Base-by-base conservation (phyloP, 75 land plant genomes). In the Picea sitchensis region DNA sequence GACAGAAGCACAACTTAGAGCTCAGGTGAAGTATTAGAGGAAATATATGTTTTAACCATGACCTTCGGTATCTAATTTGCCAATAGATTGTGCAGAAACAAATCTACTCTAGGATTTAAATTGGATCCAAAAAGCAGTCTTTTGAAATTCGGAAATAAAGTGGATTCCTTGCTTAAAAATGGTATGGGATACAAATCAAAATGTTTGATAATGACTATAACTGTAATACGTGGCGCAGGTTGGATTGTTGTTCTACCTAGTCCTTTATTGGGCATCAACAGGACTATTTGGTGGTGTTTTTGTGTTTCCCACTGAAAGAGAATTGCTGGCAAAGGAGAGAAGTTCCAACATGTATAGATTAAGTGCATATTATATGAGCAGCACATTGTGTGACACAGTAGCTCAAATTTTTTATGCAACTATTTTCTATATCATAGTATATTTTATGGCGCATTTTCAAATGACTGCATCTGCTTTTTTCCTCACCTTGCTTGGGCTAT, bases 331-430 rank as follows among this genome's bases (percentile, higher is more conserved):
- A 17, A 84, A 84, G 76, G 86, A 84, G 80, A 54, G 81, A 38
- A 84, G 79, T 14, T 84, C 86, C 58, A 84, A 84, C 58, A 84
- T 84, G 86, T 84, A 84, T 69, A 63, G 83, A 34, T 51, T 84
- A 18, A 84, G 86, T 61, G 86, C 86, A 4, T 84, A 81, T 59
- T 84, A 81, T 63, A 14, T 76, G 57, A 84, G 86, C 73, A 84
- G 86, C 23, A 84, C 84, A 5, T 7, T 84, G 23, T 82, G 65
- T 12, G 86, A 84, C 79, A 60, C 64, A n/a, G 21, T 84, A n/a
- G 86, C 80, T 17, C 75, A 84, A 79, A 58, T 84, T n/a, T 32
- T 81, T 47, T 81, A 82, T 83, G 56, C 56, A 7, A 84, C 86
- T 31, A 57, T 84, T 63, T 84, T 84, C 77, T n/a, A 69, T 23